phyloP scores from a whole-genome alignment of 805 yeast genomes.

The Candida odintsovae region DNA sequence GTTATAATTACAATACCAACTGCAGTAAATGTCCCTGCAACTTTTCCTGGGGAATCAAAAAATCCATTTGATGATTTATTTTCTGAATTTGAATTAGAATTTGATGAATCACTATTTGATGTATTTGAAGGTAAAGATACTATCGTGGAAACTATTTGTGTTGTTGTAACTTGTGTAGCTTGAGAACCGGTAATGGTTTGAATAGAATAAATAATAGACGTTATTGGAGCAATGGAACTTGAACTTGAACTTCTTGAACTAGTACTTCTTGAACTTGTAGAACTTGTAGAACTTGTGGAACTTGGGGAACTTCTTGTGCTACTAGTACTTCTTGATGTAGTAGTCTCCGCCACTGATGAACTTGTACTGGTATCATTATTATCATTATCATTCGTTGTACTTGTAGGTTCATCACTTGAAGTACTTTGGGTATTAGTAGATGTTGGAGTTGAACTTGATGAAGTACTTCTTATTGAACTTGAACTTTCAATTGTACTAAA shows the following conservation, averaged over 20 bases:
- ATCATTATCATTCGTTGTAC: too few relatives aligned
- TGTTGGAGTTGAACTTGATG: slow-evolving; percentile 1
- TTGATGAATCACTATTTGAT: slow-evolving; percentile 3
- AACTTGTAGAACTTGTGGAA: neutral
- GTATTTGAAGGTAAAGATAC: slow-evolving; percentile 19
- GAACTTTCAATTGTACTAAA: slow-evolving; percentile 5
- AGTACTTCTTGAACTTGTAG: neutral
- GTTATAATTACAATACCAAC: slow-evolving; percentile 60
- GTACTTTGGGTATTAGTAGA: too few relatives aligned
- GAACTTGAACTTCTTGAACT: too few relatives aligned
- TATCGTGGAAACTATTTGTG: slow-evolving; percentile 22
- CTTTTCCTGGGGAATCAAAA: slow-evolving; percentile 63
- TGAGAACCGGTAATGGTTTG: slow-evolving; percentile 31
- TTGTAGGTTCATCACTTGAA: slow-evolving; percentile 8
- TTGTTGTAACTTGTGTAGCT: slow-evolving; percentile 21
- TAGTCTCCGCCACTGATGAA: too few relatives aligned
- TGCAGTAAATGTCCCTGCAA: slow-evolving; percentile 74
- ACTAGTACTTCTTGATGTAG: too few relatives aligned
- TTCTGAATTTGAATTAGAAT: slow-evolving; percentile 7
- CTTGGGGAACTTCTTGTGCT: too few relatives aligned
- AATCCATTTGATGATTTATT: slow-evolving; percentile 32
- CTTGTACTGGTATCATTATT: too few relatives aligned
- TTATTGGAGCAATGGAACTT: slow-evolving; percentile 17
- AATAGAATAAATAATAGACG: slow-evolving; percentile 30
- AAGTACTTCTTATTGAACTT: neutral